Conservation (phyloP, 495 filamentous ascomycete genomes). For the Tuber microsphaerosporum region DNA sequence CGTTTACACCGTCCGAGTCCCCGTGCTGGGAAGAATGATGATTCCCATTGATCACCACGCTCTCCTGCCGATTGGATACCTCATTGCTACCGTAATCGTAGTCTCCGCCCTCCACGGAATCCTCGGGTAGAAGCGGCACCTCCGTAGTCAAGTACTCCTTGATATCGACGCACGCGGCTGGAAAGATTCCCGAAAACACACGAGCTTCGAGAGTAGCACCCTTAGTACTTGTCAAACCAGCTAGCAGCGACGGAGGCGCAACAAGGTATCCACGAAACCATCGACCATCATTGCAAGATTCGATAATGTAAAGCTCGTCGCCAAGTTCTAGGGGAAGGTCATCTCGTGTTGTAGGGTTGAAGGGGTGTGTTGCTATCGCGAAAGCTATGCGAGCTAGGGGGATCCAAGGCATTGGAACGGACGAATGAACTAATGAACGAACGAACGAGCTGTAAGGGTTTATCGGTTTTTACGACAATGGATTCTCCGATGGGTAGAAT, state of each 20-base stretch:
- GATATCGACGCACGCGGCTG: constrained; percentile 81
- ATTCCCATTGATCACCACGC: constrained; percentile 21
- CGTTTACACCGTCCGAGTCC: constrained; percentile 19
- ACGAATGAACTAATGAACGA: constrained; percentile 9
- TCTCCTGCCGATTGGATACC: constrained; percentile 14
- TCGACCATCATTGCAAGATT: constrained; percentile 74
- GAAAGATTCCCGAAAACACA: constrained; percentile 96
- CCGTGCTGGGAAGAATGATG: not conserved
- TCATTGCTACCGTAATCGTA: constrained; percentile 46
- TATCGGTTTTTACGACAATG: not conserved
- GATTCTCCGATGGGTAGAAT: not conserved
- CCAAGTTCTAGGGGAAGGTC: constrained; percentile 96
- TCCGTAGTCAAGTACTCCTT: constrained; percentile 43
- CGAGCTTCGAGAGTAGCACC: constrained; percentile 90
- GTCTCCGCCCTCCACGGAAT: constrained; percentile 30
- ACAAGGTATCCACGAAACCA: constrained; percentile 96
- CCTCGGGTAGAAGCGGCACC: constrained; percentile 58
- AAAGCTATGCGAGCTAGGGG: constrained; percentile 95
- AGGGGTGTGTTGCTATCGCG: constrained; percentile 89
- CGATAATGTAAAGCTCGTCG: constrained; percentile 97
- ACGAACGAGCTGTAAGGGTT: constrained; percentile 8
- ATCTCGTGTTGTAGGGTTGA: constrained; percentile 72
- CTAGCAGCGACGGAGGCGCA: constrained; percentile 83
- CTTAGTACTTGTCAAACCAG: constrained; percentile 82
- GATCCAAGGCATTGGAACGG: constrained; percentile 75